These are phyloP conservation scores for Saturnispora besseyi DNA, from an alignment of 805 yeast species.

Conservation along the genomic window DNA sequence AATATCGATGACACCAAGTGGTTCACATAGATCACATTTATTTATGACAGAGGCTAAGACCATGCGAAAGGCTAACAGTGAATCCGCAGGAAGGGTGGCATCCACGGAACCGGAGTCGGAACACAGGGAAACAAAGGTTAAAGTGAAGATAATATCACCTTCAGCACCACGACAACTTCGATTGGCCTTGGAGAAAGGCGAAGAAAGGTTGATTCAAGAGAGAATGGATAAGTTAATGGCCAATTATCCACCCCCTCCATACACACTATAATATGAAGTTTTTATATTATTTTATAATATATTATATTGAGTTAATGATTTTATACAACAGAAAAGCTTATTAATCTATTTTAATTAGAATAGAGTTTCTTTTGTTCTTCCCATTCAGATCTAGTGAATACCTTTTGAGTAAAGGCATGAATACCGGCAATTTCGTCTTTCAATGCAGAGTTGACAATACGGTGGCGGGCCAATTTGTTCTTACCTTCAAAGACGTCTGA, in stretches of 20 bases:
- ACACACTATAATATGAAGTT: background rate
- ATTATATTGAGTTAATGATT: background rate
- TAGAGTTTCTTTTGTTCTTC: conserved; percentile 29
- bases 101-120: background rate
- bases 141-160: background rate
- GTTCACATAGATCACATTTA: background rate
- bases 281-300: background rate
- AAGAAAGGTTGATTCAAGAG: background rate
- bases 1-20: background rate
- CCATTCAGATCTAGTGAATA: conserved; percentile 88
- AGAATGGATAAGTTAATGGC: background rate
- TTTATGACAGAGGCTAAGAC: background rate
- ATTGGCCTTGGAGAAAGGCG: background rate
- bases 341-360: conserved; percentile 1
- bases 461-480: conserved; percentile 76
- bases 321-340: background rate
- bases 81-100: background rate
- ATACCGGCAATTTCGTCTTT: conserved; percentile 79
- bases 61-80: background rate
- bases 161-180: background rate
- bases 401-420: conserved; percentile 94
- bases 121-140: background rate
- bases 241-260: background rate
- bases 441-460: conserved; percentile 71
- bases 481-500: conserved; percentile 62